Evolutionary conservation across 208 protist genomes (phyloP).

Genomic region (Plasmodiophora brassicae): DNA sequence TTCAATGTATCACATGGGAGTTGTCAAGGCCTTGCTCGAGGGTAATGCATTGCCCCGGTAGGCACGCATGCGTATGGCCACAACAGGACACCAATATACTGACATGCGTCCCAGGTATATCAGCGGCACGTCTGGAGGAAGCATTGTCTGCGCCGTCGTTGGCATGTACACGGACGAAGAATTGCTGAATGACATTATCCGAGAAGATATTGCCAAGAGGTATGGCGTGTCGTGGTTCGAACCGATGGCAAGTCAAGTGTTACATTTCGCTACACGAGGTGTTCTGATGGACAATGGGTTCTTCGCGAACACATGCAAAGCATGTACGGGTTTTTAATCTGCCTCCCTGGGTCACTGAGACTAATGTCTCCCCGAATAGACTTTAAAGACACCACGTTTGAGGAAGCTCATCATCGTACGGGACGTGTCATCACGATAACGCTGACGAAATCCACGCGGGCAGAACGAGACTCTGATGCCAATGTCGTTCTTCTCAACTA

Average conservation of each 20-base stretch:
- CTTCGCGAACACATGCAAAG: neutral
- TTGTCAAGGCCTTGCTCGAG: neutral
- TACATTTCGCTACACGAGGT: neutral
- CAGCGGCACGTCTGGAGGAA: neutral
- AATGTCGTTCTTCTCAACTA: slow-evolving; percentile 10
- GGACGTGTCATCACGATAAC: slow-evolving; percentile 12
- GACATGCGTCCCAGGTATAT: neutral
- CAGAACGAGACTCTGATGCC: neutral
- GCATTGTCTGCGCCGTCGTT: neutral
- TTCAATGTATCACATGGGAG: slow-evolving; percentile 15
- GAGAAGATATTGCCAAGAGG: neutral
- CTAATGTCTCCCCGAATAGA: no score
- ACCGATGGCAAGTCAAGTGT: neutral
- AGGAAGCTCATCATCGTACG: neutral
- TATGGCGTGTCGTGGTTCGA: neutral
- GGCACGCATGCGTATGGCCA: neutral
- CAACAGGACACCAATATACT: no score
- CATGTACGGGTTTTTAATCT: neutral
- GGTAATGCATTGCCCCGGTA: neutral
- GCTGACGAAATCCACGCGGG: neutral
- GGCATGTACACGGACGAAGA: neutral
- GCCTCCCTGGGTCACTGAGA: neutral
- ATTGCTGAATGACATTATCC: neutral
- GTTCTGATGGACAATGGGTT: neutral
- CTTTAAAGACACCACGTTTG: neutral